Conservation (phyloP, 108 stramenopile genomes). For the Discostella pseudostelligera region DNA sequence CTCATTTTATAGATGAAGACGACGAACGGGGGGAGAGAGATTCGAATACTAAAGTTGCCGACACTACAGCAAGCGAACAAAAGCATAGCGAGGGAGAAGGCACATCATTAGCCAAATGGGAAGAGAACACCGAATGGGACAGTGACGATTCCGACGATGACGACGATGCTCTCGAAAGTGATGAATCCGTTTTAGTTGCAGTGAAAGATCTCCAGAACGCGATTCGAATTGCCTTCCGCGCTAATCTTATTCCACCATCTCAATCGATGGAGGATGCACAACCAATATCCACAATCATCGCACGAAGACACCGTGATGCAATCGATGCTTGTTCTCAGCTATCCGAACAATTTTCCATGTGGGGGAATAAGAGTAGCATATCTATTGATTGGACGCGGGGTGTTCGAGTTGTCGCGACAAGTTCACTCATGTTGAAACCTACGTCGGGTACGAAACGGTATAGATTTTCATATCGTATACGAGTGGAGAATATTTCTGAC, state of each 20-base stretch:
- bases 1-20: constrained; percentile 42
- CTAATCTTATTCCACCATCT: constrained; percentile 24
- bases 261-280: constrained; percentile 10
- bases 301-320: constrained; percentile 41
- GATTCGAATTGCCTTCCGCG: constrained; percentile 42
- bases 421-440: constrained; percentile 20
- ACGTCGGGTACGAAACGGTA: constrained; percentile 4
- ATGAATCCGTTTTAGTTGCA: constrained; percentile 30
- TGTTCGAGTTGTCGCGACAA: constrained; percentile 42
- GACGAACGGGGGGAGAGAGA: constrained; percentile 21
- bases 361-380: constrained; percentile 37
- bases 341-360: constrained; percentile 29
- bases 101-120: no score
- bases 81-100: no score
- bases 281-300: constrained; percentile 19
- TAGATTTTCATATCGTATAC: constrained; percentile 44
- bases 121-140: constrained; percentile 4
- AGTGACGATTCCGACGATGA: not conserved
- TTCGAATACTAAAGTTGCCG: not conserved
- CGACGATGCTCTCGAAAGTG: constrained; percentile 6
- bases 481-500: constrained; percentile 45
- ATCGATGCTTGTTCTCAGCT: constrained; percentile 34
- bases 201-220: constrained; percentile 34
- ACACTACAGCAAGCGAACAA: no score
- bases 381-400: constrained; percentile 24